phyloP scores from a whole-genome alignment of 2,329 filamentous ascomycete species.

The Diaporthe sp. region DNA sequence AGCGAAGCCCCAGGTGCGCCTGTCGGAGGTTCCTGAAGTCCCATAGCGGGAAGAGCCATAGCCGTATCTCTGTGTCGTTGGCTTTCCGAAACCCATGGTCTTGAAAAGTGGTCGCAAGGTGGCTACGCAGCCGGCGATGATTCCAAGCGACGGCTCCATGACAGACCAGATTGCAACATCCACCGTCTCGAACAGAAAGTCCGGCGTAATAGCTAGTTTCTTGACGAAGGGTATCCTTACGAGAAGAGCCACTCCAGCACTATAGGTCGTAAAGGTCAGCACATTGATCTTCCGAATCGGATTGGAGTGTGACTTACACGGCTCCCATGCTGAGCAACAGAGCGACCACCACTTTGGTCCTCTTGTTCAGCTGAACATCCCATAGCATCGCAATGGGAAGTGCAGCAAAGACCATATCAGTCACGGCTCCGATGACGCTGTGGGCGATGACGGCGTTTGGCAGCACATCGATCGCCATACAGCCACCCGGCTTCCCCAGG shows the following conservation, averaged over 20 bases:
- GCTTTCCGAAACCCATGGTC: conserved; percentile 18
- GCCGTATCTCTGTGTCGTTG: conserved; percentile 25
- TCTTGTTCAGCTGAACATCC: conserved; percentile 61
- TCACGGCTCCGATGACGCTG: conserved; percentile 57
- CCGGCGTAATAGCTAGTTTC: conserved; percentile 43
- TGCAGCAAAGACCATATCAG: conserved; percentile 62
- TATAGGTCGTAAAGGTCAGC: conserved; percentile 39
- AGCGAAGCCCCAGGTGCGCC: background rate
- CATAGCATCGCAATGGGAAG: conserved; percentile 65
- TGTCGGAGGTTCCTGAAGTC: background rate
- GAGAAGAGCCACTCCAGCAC: conserved; percentile 54
- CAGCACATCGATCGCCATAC: conserved; percentile 55
- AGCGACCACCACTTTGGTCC: conserved; percentile 60
- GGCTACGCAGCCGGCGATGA: conserved; percentile 50
- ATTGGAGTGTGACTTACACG: conserved; percentile 52
- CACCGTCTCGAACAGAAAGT: conserved; percentile 50
- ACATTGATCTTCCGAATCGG: background rate
- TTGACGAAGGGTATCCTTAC: conserved; percentile 52
- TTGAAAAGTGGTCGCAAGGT: conserved; percentile 46
- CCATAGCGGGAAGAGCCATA: conserved; percentile 10
- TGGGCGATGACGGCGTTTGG: conserved; percentile 59
- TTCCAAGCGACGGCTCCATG: conserved; percentile 53
- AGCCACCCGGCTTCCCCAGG: conserved; percentile 52
- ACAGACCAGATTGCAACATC: conserved; percentile 55
- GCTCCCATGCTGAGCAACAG: conserved; percentile 63